Evolutionary conservation across 1,284 basidiomycete genomes (phyloP).

Genomic region (Pyrrhoderma lamaoense): DNA sequence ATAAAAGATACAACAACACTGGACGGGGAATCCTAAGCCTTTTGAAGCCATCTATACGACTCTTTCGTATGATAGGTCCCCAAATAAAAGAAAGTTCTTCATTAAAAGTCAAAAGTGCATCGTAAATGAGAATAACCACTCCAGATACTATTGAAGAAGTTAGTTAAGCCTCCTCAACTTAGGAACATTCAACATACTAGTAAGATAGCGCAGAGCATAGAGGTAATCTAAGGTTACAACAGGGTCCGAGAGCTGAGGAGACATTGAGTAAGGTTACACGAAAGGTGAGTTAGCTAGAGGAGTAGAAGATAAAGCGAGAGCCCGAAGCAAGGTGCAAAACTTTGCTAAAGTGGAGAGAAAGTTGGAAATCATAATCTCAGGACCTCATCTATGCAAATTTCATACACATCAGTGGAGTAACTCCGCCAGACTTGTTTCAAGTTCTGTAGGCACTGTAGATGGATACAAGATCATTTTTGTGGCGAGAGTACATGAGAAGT

Average conservation of each 20-base stretch:
- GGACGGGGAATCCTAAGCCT: neutral
- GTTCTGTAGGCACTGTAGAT: too few relatives aligned
- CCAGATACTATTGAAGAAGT: neutral
- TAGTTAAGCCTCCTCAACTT: neutral
- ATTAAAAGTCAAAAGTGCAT: constrained; percentile 5
- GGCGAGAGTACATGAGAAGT: too few relatives aligned
- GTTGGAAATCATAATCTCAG: too few relatives aligned
- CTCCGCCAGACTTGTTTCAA: too few relatives aligned
- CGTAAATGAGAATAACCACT: constrained; percentile 7
- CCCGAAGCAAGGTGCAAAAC: too few relatives aligned
- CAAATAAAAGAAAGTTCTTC: constrained; percentile 10
- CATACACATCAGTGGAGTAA: too few relatives aligned
- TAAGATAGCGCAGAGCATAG: constrained; percentile 11
- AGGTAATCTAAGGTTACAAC: constrained; percentile 4
- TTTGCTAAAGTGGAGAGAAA: too few relatives aligned
- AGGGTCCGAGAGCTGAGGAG: neutral
- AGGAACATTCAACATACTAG: constrained; percentile 1
- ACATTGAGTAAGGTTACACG: too few relatives aligned
- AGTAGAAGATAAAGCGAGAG: too few relatives aligned
- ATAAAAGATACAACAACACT: neutral
- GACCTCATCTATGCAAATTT: too few relatives aligned
- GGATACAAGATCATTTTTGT: too few relatives aligned
- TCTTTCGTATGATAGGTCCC: neutral
- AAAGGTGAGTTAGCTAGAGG: too few relatives aligned
- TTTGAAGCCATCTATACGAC: neutral